These are phyloP conservation scores for Myxozyma melibiosi DNA, from an alignment of 805 yeast species.

Conservation along the genomic window DNA sequence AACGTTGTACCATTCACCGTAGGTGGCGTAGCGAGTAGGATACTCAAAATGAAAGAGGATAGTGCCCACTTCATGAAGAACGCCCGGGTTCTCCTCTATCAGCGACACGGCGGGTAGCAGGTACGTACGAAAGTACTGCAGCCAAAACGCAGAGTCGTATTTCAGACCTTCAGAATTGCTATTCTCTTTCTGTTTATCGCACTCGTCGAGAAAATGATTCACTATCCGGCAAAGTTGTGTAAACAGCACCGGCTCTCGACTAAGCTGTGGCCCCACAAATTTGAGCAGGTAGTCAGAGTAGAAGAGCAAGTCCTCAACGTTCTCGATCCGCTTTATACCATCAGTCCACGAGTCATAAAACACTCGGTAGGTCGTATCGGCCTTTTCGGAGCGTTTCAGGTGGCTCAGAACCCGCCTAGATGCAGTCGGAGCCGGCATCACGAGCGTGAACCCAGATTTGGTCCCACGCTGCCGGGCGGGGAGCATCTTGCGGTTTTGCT, in stretches of 20 bases:
- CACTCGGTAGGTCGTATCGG: slow-evolving; percentile 20
- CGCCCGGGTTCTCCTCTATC: slow-evolving; percentile 58
- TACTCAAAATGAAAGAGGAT: slow-evolving; percentile 57
- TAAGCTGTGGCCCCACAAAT: slow-evolving; percentile 59
- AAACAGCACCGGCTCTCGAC: slow-evolving; percentile 52
- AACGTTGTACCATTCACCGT: slow-evolving; percentile 72
- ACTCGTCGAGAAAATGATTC: slow-evolving; percentile 15
- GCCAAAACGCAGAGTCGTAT: slow-evolving; percentile 49
- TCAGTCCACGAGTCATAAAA: slow-evolving; percentile 50
- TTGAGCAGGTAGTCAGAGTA: slow-evolving; percentile 54
- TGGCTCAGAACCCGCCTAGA: slow-evolving; percentile 26
- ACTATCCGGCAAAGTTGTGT: slow-evolving; percentile 67
- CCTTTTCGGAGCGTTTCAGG: slow-evolving; percentile 19
- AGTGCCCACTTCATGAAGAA: slow-evolving; percentile 60
- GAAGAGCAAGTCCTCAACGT: slow-evolving; percentile 51
- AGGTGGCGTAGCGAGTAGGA: slow-evolving; percentile 70
- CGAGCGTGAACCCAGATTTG: background rate
- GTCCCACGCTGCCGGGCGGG: slow-evolving; percentile 3
- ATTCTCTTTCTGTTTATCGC: slow-evolving; percentile 1
- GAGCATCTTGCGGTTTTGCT: slow-evolving; percentile 7
- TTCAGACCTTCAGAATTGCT: slow-evolving; percentile 21
- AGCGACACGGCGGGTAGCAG: slow-evolving; percentile 64
- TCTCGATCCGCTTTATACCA: slow-evolving; percentile 45
- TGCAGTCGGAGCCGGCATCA: slow-evolving; percentile 10
- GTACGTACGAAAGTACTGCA: slow-evolving; percentile 62